Percentiles rank a stretch among this genome's conserved stretches.
Evolutionary conservation across 192 early-diverging fungal species (phyloP).

Genomic region (Dissophora ornata): DNA sequence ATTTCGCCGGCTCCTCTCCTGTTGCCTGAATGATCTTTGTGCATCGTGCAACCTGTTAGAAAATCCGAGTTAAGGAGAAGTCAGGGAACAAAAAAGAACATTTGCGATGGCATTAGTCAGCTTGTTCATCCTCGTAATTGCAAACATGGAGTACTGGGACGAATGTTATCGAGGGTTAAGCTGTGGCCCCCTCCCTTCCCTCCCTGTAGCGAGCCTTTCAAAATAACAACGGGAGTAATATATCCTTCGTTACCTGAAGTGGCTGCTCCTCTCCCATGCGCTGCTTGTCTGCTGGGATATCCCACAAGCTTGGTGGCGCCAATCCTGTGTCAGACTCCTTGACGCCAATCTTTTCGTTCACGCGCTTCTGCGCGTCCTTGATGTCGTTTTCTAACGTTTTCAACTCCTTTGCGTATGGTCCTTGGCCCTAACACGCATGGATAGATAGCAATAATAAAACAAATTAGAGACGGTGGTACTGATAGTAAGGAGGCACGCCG

Average conservation of each 20-base stretch:
- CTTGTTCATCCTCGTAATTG: not conserved
- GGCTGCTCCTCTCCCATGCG: slow-evolving; percentile 96
- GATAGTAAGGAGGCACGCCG: too few species aligned
- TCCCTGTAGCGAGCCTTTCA: too few species aligned
- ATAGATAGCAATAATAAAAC: too few species aligned
- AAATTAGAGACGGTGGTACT: not conserved
- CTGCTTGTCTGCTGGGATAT: slow-evolving; percentile 99
- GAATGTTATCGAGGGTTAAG: too few species aligned
- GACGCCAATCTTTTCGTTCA: slow-evolving; percentile 99
- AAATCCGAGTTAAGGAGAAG: not conserved
- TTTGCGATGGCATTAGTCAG: not conserved
- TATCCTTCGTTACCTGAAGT: slow-evolving; percentile 69
- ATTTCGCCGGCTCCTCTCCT: slow-evolving; percentile 92
- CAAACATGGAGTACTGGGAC: not conserved
- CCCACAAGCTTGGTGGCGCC: slow-evolving; percentile 98
- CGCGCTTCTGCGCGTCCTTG: slow-evolving; percentile 97
- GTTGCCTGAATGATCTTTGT: slow-evolving; percentile 98
- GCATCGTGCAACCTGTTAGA: slow-evolving; percentile 88
- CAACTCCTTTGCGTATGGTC: slow-evolving; percentile 96
- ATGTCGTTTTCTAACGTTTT: slow-evolving; percentile 95
- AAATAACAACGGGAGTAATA: too few species aligned
- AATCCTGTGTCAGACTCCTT: slow-evolving; percentile 99
- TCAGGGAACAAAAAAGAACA: not conserved
- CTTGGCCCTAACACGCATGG: too few species aligned
- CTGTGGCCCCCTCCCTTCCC: too few species aligned